phyloP scores from a whole-genome alignment of 2,329 filamentous ascomycete genomes.

The Cyphellophora europaea region DNA sequence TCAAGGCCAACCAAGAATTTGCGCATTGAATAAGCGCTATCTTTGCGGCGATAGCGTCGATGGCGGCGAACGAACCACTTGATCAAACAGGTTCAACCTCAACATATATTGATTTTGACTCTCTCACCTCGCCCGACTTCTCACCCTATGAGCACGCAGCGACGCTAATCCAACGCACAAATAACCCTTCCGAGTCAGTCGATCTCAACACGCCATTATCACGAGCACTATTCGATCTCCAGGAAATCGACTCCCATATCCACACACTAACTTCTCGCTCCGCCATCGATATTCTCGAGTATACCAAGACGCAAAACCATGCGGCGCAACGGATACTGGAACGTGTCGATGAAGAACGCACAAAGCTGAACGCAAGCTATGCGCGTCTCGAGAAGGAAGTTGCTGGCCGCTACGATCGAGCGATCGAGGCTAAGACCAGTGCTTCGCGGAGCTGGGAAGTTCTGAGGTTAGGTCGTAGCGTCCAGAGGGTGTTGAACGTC shows the following conservation, averaged over 20 bases:
- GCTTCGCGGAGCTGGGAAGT: conserved; percentile 74
- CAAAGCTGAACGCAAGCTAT: conserved; percentile 74
- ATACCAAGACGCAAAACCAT: conserved; percentile 66
- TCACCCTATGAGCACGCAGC: conserved; percentile 78
- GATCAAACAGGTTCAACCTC: conserved; percentile 10
- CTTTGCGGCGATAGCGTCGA: too few relatives aligned
- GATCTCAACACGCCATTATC: conserved; percentile 92
- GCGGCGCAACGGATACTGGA: conserved; percentile 63
- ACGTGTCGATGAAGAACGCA: conserved; percentile 71
- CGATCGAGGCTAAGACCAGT: conserved; percentile 70
- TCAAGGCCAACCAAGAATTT: too few relatives aligned
- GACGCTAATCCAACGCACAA: conserved; percentile 75
- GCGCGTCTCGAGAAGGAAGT: conserved; percentile 79
- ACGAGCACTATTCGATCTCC: conserved; percentile 87
- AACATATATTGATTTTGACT: conserved; percentile 85
- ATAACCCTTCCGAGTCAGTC: conserved; percentile 82
- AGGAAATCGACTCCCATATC: conserved; percentile 94
- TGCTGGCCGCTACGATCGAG: conserved; percentile 71
- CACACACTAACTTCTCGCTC: conserved; percentile 78
- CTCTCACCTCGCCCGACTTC: conserved; percentile 77
- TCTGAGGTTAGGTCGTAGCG: conserved; percentile 63
- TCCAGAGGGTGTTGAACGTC: conserved; percentile 69
- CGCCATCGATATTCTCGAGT: conserved; percentile 67
- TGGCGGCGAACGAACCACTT: too few relatives aligned
- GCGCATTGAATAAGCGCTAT: too few relatives aligned